Evolutionary conservation across 345 rosid species (phyloP), one percentile per base, ranked within the genome.

Genomic region (Aquilaria malaccensis): DNA sequence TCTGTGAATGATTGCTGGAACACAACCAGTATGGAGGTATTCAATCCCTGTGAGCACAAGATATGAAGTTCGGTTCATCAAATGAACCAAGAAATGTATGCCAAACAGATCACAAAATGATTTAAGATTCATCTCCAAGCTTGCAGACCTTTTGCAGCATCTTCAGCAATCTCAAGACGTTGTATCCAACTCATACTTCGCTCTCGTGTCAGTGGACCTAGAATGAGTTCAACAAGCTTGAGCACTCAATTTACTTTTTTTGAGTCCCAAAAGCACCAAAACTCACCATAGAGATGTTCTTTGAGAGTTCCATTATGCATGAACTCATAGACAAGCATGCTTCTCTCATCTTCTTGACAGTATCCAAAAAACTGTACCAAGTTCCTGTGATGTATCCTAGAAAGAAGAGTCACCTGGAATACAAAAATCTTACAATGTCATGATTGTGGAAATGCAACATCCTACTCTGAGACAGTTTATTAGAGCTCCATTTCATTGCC

Each of bases 301-400:
- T 91, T 95, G 64, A 95, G 88, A n/a, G 99, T 91, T 70, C 99
- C 99, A 13, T 77, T 83, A 69, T 88, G 96, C 99, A 95, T 88
- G 80, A 78, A 95, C 82, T 95, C 99, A 10, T 95, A 95, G 46
- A 88, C 83, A 56, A 95, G 97, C 81, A 95, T 77, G 61, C 83
- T 85, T 75, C 71, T 85, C 55, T 89, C 97, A 0, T 82, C 86
- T 71, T 95, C 99, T 86, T 91, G 97, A 76, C 97, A 95, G 76
- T 80, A 95, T 7, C 99, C 99, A 60, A 85, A 89, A 83, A 95
- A 95, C 81, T 91, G 97, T 52, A 95, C 95, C 50, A 95, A 81
- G 78, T 91, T 95, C 66, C 97, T 80, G 68, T 95, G 99, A 83
- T 95, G 99, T 78, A 95, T 95, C 81, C 97, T 88, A 56, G 99